Conservation (phyloP, 768 basidiomycete genomes). For the Pilatotrama ljubarskyi region DNA sequence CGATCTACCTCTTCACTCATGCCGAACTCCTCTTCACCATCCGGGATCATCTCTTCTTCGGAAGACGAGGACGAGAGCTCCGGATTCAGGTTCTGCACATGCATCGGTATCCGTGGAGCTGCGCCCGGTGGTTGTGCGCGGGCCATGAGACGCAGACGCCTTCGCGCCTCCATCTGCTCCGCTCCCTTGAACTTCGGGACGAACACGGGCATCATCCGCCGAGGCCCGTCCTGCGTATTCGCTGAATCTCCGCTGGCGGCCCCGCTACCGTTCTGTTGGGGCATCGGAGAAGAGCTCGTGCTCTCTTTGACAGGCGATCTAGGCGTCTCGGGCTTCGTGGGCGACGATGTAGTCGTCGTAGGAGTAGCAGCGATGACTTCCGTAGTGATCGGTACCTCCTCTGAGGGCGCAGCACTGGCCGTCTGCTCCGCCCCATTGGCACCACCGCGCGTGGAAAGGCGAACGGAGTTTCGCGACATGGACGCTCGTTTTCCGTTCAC, state of each 20-base stretch:
- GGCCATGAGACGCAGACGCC: slow-evolving; percentile 65
- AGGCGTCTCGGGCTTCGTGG: slow-evolving; percentile 7
- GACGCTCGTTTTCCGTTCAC: slow-evolving; percentile 60
- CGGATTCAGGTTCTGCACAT: slow-evolving; percentile 43
- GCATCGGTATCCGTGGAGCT: slow-evolving; percentile 35
- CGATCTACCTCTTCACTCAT: slow-evolving; percentile 43
- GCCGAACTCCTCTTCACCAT: slow-evolving; percentile 47
- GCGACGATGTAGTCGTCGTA: neutral
- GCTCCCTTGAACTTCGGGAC: slow-evolving; percentile 79
- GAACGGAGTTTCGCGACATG: slow-evolving; percentile 22
- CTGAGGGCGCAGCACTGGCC: neutral
- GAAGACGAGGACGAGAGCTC: slow-evolving; percentile 45
- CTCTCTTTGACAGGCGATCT: slow-evolving; percentile 11
- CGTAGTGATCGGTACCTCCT: slow-evolving; percentile 12
- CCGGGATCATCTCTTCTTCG: slow-evolving; percentile 42
- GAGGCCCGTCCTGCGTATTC: slow-evolving; percentile 20
- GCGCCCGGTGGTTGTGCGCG: slow-evolving; percentile 45
- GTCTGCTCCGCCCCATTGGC: neutral
- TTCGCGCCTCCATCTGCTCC: slow-evolving; percentile 81
- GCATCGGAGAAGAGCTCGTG: neutral
- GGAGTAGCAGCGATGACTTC: slow-evolving; percentile 16
- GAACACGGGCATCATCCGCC: slow-evolving; percentile 45
- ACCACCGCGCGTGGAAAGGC: slow-evolving; percentile 16
- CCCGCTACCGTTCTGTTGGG: slow-evolving; percentile 9
- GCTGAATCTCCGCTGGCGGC: neutral